These are phyloP conservation scores for Cladosporium sphaerospermum DNA, from an alignment of 2,329 filamentous ascomycete species.

Conservation along the genomic window DNA sequence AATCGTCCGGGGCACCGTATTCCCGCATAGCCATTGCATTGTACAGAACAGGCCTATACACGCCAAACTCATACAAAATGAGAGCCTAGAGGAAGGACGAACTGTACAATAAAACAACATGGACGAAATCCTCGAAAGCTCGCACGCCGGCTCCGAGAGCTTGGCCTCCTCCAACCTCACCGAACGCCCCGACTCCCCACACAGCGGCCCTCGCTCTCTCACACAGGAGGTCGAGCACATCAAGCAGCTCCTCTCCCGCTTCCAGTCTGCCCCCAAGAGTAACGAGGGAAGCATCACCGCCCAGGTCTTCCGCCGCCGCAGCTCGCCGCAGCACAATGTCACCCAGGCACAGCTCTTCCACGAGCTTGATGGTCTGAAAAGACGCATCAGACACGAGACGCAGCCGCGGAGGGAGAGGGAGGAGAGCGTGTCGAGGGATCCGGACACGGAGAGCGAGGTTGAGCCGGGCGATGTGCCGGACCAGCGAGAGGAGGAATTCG, in stretches of 20 bases:
- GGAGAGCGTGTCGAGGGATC: slow-evolving; percentile 10
- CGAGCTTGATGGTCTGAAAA: slow-evolving; percentile 26
- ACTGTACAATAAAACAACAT: neutral
- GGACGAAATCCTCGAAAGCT: neutral
- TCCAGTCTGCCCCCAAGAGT: slow-evolving; percentile 14
- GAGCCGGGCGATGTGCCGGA: slow-evolving; percentile 21
- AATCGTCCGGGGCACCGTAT: too few species aligned
- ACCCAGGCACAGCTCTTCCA: slow-evolving; percentile 18
- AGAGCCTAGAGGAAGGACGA: too few species aligned
- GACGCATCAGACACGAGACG: slow-evolving; percentile 22
- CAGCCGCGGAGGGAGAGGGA: slow-evolving; percentile 3
- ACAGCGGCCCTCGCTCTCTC: slow-evolving; percentile 13
- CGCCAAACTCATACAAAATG: too few species aligned
- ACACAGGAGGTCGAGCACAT: slow-evolving; percentile 23
- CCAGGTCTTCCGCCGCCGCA: slow-evolving; percentile 18
- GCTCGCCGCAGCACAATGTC: slow-evolving; percentile 12
- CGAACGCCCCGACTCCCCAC: neutral
- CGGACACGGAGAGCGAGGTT: slow-evolving; percentile 24
- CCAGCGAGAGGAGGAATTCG: slow-evolving; percentile 28
- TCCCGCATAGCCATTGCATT: too few species aligned
- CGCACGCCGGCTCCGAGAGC: slow-evolving; percentile 11
- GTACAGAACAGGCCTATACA: too few species aligned
- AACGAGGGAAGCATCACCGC: slow-evolving; percentile 20
- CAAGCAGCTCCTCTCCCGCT: slow-evolving; percentile 18
- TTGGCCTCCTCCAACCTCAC: slow-evolving; percentile 9